These are phyloP conservation scores for Sarocladium strictum DNA, from an alignment of 2,329 filamentous ascomycete genomes.

Conservation along the genomic window DNA sequence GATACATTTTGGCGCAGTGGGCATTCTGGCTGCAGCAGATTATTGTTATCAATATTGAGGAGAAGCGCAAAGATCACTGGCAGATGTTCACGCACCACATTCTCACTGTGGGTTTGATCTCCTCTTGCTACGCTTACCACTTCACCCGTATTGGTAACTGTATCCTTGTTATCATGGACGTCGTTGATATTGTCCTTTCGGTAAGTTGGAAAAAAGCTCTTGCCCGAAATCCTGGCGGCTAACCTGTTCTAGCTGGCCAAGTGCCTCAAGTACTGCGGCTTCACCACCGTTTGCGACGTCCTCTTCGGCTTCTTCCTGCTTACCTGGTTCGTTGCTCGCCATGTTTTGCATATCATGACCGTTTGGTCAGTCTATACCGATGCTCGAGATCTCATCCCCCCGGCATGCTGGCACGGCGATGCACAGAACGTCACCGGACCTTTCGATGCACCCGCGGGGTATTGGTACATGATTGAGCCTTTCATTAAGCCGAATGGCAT, in stretches of 20 bases:
- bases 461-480: conserved; percentile 64
- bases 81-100: conserved; percentile 97
- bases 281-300: conserved; percentile 68
- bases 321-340: conserved; percentile 77
- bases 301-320: conserved; percentile 82
- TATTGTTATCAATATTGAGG: conserved; percentile 89
- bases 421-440: conserved; percentile 50
- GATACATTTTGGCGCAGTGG: conserved; percentile 85
- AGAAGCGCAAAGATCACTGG: conserved; percentile 87
- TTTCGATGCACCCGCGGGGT: conserved; percentile 41
- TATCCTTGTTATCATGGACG: conserved; percentile 87
- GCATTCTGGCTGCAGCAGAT: conserved; percentile 94
- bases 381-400: conserved; percentile 53
- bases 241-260: conserved; percentile 63
- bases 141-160: conserved; percentile 83
- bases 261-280: conserved; percentile 84
- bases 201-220: conserved; percentile 55
- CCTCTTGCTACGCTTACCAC: conserved; percentile 78
- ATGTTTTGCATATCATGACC: conserved; percentile 71
- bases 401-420: conserved; percentile 65
- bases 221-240: no score
- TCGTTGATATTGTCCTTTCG: conserved; percentile 82
- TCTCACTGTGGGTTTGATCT: conserved; percentile 77
- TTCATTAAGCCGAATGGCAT: conserved; percentile 65
- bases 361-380: conserved; percentile 78